Conservation (phyloP, 2,329 filamentous ascomycete genomes). For the Pleochaeta shiraiana region DNA sequence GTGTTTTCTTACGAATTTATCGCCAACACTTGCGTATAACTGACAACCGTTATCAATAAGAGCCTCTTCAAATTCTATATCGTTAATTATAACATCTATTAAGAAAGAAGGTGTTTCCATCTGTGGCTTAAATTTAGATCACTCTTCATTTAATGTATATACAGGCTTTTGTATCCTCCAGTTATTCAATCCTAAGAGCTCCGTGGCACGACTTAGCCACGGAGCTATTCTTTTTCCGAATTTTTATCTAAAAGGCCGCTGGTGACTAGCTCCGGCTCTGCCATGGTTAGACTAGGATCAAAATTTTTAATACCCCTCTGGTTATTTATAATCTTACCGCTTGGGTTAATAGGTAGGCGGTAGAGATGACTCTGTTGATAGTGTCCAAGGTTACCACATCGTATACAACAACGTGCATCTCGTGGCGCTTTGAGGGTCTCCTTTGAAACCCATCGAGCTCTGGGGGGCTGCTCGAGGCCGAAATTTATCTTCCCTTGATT, state of each 20-base stretch:
- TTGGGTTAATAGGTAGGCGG: background rate
- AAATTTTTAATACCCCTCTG: background rate
- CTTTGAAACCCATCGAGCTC: background rate
- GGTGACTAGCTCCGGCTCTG: background rate
- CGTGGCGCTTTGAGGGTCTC: background rate
- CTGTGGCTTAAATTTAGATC: background rate
- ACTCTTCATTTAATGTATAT: background rate
- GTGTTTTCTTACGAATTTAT: background rate
- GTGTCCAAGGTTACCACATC: background rate
- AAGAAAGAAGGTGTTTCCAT: slow-evolving; percentile 1
- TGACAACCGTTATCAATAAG: slow-evolving; percentile 1
- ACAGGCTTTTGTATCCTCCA: background rate
- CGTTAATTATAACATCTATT: background rate
- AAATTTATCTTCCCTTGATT: background rate
- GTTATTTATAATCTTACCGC: background rate
- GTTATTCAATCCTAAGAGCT: background rate
- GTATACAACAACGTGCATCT: background rate
- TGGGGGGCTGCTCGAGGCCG: background rate
- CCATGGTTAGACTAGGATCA: background rate
- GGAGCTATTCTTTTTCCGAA: slow-evolving; percentile 1
- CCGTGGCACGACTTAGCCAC: background rate
- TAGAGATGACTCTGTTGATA: background rate
- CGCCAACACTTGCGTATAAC: background rate
- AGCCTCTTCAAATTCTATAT: background rate
- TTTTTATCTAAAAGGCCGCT: too few relatives aligned